These are phyloP conservation scores for Apophysomyces variabilis DNA, from an alignment of 371 early-diverging fungal genomes.

Conservation along the genomic window DNA sequence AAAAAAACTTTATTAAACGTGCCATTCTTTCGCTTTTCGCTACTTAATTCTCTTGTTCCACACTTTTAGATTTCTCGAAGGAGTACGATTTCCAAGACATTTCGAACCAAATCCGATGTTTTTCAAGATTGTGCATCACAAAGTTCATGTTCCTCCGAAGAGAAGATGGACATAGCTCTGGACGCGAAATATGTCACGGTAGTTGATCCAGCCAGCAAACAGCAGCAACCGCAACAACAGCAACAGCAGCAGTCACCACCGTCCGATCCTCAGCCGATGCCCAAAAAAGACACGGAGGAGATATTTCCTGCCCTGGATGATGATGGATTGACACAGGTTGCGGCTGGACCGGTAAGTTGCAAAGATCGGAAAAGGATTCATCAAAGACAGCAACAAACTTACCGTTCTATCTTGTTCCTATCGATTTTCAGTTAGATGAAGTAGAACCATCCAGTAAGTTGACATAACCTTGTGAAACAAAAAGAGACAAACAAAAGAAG, in stretches of 20 bases:
- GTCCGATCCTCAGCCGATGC: not conserved
- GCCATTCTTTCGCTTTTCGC: not conserved
- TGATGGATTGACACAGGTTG: conserved; percentile 3
- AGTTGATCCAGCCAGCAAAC: no score
- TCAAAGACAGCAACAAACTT: not conserved
- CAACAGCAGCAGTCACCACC: conserved; percentile 10
- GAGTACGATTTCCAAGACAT: conserved; percentile 20
- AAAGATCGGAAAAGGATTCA: not conserved
- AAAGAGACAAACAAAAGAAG: not conserved
- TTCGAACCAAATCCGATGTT: not conserved
- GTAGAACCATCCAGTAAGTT: not conserved
- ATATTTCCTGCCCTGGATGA: not conserved
- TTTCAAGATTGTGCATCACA: conserved; percentile 12
- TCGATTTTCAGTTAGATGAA: not conserved
- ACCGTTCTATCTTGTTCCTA: not conserved
- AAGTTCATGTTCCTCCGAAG: conserved; percentile 14
- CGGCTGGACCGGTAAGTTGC: conserved; percentile 21
- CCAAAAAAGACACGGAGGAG: conserved; percentile 6
- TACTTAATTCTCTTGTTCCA: not conserved
- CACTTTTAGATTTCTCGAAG: conserved; percentile 26
- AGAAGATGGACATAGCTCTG: conserved; percentile 6
- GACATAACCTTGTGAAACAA: not conserved
- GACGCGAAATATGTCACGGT: conserved; percentile 6
- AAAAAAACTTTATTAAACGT: no score
- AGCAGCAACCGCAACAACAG: not conserved